Base-by-base conservation (phyloP, 78 protist species). In the Dictyostelium firmibasis region DNA sequence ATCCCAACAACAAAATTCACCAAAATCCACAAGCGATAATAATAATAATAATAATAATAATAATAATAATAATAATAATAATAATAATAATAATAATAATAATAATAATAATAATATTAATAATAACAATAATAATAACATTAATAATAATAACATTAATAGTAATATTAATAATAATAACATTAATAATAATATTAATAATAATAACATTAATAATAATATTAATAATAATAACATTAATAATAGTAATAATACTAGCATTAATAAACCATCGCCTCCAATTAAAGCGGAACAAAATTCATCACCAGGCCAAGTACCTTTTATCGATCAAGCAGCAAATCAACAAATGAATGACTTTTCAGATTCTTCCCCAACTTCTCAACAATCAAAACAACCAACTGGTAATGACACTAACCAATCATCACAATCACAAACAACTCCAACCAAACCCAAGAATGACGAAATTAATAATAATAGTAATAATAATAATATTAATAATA, bases 241-340 rank as follows among this genome's bases (percentile, higher is more conserved):
- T n/a, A n/a, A n/a, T 74, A 74, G 20, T 36, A 35, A 7, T 18
- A 29, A 35, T 5, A 74, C 2, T 11, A 77, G 16, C 10, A 31
- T 7, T 4, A 77, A 35, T 16, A 33, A 75, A 36, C 43, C 43
- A 0, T 35, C 41, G 36, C 47, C 81, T 20, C 43, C 43, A 36
- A 75, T 35, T 8, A 75, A 29, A 35, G 35, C 41, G 20, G 81
- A 75, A 1, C 43, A 13, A 36, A 31, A 75, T 13, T 75, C 81
- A 31, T 75, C 81, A 18, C 81, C 81, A 20, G 76, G 25, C 8
- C 81, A 75, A 35, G 57, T 36, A 36, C 81, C 81, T 33, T 75
- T 75, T 75, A 75, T 75, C 8, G 81, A 75, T 75, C 81, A 75
- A 44, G 84, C 84, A 25, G 62, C 53, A 43, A 78, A 43, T 3